These are phyloP conservation scores for Mycena capillaripes DNA, from an alignment of 768 basidiomycete genomes.

Conservation along the genomic window DNA sequence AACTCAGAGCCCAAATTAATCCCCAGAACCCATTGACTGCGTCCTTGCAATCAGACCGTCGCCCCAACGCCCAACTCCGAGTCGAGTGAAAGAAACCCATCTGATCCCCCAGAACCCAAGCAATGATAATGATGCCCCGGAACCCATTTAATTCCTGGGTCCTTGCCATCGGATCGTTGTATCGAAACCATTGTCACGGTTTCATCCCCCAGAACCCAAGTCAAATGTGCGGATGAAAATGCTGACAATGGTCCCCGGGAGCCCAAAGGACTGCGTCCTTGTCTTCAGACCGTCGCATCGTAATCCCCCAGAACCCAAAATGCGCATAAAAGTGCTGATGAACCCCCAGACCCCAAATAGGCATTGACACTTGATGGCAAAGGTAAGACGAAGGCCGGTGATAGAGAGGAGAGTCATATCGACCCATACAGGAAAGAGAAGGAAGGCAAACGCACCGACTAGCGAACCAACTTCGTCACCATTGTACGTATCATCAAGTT, in stretches of 20 bases:
- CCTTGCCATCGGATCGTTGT: too few relatives aligned
- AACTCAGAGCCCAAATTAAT: too few relatives aligned
- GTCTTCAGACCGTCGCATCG: background rate
- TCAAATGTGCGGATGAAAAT: too few relatives aligned
- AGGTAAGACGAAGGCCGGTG: background rate
- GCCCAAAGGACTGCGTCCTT: background rate
- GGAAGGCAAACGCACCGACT: background rate
- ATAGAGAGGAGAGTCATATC: background rate
- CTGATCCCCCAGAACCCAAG: too few relatives aligned
- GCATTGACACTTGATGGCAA: background rate
- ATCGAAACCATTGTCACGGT: too few relatives aligned
- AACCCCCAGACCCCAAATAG: slow-evolving; percentile 1
- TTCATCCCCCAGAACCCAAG: background rate
- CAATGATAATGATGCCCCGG: too few relatives aligned
- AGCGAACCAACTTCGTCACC: background rate
- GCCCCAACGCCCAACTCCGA: too few relatives aligned
- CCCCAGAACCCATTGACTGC: too few relatives aligned
- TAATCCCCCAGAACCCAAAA: background rate
- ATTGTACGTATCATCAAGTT: background rate
- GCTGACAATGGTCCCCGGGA: background rate
- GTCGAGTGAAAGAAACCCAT: too few relatives aligned
- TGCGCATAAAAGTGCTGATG: background rate
- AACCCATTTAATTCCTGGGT: too few relatives aligned
- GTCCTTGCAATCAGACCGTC: too few relatives aligned
- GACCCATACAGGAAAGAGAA: background rate